Evolutionary conservation across 306 rosid genomes (phyloP), one percentile per base, ranked within the genome.

Genomic region (Lupinus albus): DNA sequence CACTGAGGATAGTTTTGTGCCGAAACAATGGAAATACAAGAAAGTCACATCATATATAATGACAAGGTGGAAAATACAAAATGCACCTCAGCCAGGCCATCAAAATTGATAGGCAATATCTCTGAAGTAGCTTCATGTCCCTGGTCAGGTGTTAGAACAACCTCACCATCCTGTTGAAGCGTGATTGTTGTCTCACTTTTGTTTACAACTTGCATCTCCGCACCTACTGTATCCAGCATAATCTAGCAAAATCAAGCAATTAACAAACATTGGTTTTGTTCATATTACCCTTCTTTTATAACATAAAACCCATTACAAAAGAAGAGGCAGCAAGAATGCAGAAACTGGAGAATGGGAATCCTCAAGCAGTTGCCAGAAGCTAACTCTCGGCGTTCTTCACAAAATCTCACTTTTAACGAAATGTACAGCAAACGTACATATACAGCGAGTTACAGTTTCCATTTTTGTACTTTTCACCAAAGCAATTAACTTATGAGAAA

Each of bases 221-320:
- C 83, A 8, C 95, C 96, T 35, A 87, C 95, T 0, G 96, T 89
- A 78, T 89, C 96, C 86, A 89, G 77, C 96, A 89, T 89, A 72
- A 87, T 85, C 94, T 89, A 80, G 51, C 67, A 58, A 51, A 61
- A n/a, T 30, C 74, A 53, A 67, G 48, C 9, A 0, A 32, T 42
- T 14, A 56, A 47, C 70, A 80, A 41, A 68, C 39, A 28, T 57
- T 63, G 76, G 39, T 44, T 51, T 32, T 21, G 61, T 66, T 36
- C 49, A 45, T 13, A 17, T 60, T n/a, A 9, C 36, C 13, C 12
- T 44, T 14, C 8, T 39, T 5, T 4, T 1, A 41, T 6, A 65
- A 65, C 47, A 12, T 32, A 39, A 61, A 70, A 12, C n/a, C 20
- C 38, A 44, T 10, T 2, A 21, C 30, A 69, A 17, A 30, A 20